A percentile compares a stretch with the other conserved stretches of the same genome.
These are phyloP conservation scores for Lentinula aciculospora DNA, from an alignment of 768 basidiomycete genomes.

Conservation along the genomic window DNA sequence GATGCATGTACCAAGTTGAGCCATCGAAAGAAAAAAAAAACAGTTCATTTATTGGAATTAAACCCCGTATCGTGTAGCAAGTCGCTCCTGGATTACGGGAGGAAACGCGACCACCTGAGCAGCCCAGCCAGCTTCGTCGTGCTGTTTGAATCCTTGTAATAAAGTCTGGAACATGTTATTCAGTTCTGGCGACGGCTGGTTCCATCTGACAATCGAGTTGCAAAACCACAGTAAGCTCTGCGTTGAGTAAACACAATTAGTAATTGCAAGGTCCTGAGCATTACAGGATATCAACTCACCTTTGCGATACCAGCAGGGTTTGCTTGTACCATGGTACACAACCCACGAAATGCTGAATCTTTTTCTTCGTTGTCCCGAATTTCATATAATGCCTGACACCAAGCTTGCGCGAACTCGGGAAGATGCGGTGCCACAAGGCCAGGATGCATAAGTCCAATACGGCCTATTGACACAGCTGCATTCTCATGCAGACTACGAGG, in stretches of 20 bases:
- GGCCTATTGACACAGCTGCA: constrained; percentile 96
- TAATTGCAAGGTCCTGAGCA: constrained; percentile 2
- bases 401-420: constrained; percentile 86
- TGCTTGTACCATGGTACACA: constrained; percentile 91
- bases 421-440: constrained; percentile 83
- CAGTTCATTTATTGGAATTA: constrained; percentile 25
- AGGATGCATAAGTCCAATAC: constrained; percentile 93
- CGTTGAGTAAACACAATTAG: neutral
- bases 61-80: constrained; percentile 84
- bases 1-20: neutral
- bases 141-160: constrained; percentile 84
- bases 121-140: constrained; percentile 82
- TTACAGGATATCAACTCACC: constrained; percentile 35
- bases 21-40: constrained; percentile 6
- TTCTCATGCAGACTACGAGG: constrained; percentile 95
- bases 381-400: constrained; percentile 96
- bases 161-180: constrained; percentile 93
- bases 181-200: constrained; percentile 83
- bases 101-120: constrained; percentile 82
- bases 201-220: constrained; percentile 96
- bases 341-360: constrained; percentile 96
- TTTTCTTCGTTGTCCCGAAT: constrained; percentile 99
- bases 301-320: constrained; percentile 94
- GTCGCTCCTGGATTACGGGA: constrained; percentile 80
- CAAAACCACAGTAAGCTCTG: constrained; percentile 97